These are phyloP conservation scores for Papiliotrema nemorosa DNA, from an alignment of 1,284 basidiomycete species.

Conservation along the genomic window DNA sequence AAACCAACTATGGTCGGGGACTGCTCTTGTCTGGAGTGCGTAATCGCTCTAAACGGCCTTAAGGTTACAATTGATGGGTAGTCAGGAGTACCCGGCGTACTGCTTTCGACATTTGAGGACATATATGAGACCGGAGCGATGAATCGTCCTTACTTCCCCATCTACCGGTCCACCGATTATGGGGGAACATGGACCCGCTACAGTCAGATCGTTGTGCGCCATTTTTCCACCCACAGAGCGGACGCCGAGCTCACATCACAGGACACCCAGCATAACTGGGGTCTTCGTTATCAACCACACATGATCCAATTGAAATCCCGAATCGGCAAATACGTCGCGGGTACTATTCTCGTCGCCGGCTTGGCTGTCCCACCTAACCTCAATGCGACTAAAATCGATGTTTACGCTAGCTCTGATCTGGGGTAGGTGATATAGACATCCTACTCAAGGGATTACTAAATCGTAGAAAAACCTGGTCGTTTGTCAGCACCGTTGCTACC, in stretches of 20 bases:
- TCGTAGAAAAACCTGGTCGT: no score
- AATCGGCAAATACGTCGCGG: conserved; percentile 31
- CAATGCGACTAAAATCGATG: conserved; percentile 31
- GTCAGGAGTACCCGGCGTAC: no score
- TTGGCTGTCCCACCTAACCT: conserved; percentile 8
- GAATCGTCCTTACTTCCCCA: conserved; percentile 10
- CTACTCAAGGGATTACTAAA: no score
- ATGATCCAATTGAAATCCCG: conserved; percentile 33
- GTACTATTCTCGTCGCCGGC: conserved; percentile 42
- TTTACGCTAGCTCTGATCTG: no score
- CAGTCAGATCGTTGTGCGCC: no score
- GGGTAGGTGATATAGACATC: no score
- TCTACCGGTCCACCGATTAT: conserved; percentile 14
- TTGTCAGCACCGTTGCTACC: no score
- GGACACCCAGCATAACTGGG: conserved; percentile 31
- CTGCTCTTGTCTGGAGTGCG: conserved; percentile 14
- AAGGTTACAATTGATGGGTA: no score
- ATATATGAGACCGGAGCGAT: conserved; percentile 4
- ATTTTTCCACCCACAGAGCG: no score
- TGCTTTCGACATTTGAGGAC: conserved; percentile 23
- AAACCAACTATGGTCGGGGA: conserved; percentile 15
- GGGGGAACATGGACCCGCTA: conserved; percentile 10
- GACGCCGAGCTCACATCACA: no score
- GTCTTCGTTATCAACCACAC: conserved; percentile 44
- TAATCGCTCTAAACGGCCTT: no score